These are phyloP conservation scores for Mycena chlorophos DNA, from an alignment of 768 basidiomycete species.

Conservation along the genomic window DNA sequence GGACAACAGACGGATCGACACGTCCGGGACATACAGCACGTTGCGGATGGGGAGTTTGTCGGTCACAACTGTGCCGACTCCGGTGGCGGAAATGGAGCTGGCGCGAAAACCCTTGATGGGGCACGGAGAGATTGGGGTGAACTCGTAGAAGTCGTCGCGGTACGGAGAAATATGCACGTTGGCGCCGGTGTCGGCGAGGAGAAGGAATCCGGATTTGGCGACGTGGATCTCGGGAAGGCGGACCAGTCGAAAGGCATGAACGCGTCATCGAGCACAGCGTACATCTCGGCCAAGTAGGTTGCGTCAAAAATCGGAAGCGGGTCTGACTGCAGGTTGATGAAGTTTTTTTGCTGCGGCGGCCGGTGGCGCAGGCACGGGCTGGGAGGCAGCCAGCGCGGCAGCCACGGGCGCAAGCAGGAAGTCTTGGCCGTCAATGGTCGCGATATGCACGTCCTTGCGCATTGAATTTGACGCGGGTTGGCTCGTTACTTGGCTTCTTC, in stretches of 20 bases:
- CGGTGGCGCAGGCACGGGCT: too few relatives aligned
- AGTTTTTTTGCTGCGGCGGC: neutral
- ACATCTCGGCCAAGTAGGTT: neutral
- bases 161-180: constrained; percentile 6
- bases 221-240: neutral
- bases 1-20: constrained; percentile 1
- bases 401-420: neutral
- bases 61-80: constrained; percentile 8
- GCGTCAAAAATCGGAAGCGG: neutral
- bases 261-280: neutral
- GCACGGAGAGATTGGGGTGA: neutral
- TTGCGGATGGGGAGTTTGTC: neutral
- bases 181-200: constrained; percentile 4
- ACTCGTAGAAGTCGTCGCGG: constrained; percentile 1
- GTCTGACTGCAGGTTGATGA: neutral
- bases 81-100: constrained; percentile 2
- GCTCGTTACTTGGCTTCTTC: neutral
- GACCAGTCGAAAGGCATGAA: neutral
- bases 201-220: neutral
- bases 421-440: neutral
- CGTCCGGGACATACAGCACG: constrained; percentile 3
- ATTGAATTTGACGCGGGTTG: neutral
- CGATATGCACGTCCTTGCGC: neutral
- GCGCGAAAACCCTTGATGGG: constrained; percentile 6
- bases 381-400: neutral